Percentiles rank a stretch among this genome's conserved stretches.
phyloP scores from a whole-genome alignment of 805 yeast species.

The Yamadazyma akitaensis region DNA sequence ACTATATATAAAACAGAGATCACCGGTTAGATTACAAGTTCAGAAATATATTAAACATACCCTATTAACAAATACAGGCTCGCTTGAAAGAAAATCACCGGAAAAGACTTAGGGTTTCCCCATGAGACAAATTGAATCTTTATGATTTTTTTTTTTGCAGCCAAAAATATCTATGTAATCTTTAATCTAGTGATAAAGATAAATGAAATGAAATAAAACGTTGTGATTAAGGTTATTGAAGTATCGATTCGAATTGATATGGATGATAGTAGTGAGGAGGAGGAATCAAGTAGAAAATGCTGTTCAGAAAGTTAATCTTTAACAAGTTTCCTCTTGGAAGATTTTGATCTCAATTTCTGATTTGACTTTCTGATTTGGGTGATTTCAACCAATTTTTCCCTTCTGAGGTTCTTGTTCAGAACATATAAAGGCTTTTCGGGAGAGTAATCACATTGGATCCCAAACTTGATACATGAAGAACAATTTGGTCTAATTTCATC shows the following conservation, averaged over 20 bases:
- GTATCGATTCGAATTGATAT: not conserved
- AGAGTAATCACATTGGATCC: constrained; percentile 41
- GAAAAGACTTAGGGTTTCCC: not conserved
- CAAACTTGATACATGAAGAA: constrained; percentile 35
- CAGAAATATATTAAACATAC: not conserved
- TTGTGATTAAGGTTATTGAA: not conserved
- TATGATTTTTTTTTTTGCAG: constrained; percentile 2
- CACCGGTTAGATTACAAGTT: not conserved
- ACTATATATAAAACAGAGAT: not conserved
- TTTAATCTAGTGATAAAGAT: constrained; percentile 4
- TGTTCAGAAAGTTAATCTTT: not conserved
- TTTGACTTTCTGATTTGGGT: constrained; percentile 25
- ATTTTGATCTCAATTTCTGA: constrained; percentile 7
- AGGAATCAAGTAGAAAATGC: not conserved
- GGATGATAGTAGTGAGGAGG: not conserved
- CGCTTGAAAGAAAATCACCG: no score
- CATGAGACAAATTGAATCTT: not conserved
- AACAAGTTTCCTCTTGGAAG: constrained; percentile 4
- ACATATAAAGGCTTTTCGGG: constrained; percentile 39
- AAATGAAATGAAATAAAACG: not conserved
- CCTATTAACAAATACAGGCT: not conserved
- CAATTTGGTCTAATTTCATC: constrained; percentile 40
- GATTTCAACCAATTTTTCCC: constrained; percentile 32
- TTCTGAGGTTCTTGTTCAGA: constrained; percentile 29
- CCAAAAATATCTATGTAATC: constrained; percentile 1